A percentile compares a stretch with the other conserved stretches of the same genome.
phyloP scores from a whole-genome alignment of 768 basidiomycete genomes.

The Cytidiella melzeri region DNA sequence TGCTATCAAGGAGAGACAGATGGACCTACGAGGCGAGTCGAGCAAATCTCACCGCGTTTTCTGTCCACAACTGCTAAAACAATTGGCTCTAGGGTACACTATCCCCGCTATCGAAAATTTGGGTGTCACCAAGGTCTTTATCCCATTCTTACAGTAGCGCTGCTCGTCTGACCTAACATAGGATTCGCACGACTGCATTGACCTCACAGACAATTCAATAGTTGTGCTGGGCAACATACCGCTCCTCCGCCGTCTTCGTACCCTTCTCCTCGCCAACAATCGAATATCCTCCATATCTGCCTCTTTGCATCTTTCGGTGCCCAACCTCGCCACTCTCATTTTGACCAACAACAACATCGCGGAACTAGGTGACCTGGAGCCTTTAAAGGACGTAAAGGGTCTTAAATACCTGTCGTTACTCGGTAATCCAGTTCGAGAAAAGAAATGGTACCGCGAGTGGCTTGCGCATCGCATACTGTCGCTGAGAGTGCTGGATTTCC shows the following conservation, averaged over 20 bases:
- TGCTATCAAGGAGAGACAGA: constrained; percentile 82
- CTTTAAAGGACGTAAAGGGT: constrained; percentile 66
- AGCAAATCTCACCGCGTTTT: background rate
- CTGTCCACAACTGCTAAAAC: constrained; percentile 14
- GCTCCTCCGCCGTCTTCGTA: constrained; percentile 75
- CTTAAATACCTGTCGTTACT: constrained; percentile 73
- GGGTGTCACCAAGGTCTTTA: constrained; percentile 78
- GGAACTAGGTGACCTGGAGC: constrained; percentile 82
- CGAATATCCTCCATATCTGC: constrained; percentile 78
- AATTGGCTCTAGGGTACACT: constrained; percentile 64
- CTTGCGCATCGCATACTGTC: constrained; percentile 82
- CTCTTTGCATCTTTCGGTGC: constrained; percentile 75
- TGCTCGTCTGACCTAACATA: too few relatives aligned
- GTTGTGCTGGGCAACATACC: constrained; percentile 79
- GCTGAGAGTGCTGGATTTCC: constrained; percentile 91
- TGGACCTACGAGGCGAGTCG: constrained; percentile 78
- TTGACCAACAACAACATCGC: constrained; percentile 77
- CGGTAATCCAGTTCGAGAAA: constrained; percentile 82
- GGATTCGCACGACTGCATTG: constrained; percentile 93
- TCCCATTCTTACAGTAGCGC: too few relatives aligned
- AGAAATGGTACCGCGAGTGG: constrained; percentile 97
- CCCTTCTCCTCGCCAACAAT: constrained; percentile 86
- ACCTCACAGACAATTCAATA: constrained; percentile 90
- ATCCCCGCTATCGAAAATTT: constrained; percentile 96
- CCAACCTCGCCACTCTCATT: constrained; percentile 77